These are phyloP conservation scores for Hermanozyma aechmeae DNA, from an alignment of 805 yeast genomes.

Conservation along the genomic window DNA sequence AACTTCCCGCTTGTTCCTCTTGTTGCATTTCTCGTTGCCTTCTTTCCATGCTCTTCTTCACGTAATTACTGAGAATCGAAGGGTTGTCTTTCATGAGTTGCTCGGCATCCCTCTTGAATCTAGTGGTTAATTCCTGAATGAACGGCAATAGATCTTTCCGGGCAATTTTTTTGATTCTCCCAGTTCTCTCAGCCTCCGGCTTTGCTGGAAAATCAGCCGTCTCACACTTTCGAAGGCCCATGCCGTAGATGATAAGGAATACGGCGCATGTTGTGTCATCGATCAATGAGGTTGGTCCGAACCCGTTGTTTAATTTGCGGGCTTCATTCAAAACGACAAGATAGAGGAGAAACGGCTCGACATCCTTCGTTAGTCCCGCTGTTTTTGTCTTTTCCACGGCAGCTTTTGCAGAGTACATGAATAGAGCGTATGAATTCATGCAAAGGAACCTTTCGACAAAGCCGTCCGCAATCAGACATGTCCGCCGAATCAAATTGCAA, in stretches of 20 bases:
- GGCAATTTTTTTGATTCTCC: constrained; percentile 27
- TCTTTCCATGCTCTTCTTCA: constrained; percentile 3
- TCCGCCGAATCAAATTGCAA: constrained; percentile 41
- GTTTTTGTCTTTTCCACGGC: constrained; percentile 15
- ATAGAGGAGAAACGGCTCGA: constrained; percentile 31
- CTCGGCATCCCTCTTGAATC: constrained; percentile 21
- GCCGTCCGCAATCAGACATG: constrained; percentile 29
- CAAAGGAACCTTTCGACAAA: constrained; percentile 46
- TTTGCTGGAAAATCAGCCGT: background rate
- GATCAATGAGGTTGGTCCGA: constrained; percentile 65
- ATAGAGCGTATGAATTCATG: constrained; percentile 33
- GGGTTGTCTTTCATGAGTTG: constrained; percentile 20
- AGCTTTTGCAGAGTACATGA: constrained; percentile 27
- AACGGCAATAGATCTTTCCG: constrained; percentile 34
- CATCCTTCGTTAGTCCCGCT: constrained; percentile 26
- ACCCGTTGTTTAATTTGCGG: constrained; percentile 68
- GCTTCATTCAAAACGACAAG: constrained; percentile 48
- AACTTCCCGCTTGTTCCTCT: no score
- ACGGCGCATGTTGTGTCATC: constrained; percentile 65
- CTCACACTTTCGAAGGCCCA: no score
- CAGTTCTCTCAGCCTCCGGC: constrained; percentile 3
- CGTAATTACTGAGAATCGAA: constrained; percentile 16
- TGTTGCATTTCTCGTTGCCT: no score
- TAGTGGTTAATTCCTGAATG: constrained; percentile 23
- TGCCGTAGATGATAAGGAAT: constrained; percentile 40